phyloP scores from a whole-genome alignment of 179 eudicot genomes.

The Drosera spatulata region DNA sequence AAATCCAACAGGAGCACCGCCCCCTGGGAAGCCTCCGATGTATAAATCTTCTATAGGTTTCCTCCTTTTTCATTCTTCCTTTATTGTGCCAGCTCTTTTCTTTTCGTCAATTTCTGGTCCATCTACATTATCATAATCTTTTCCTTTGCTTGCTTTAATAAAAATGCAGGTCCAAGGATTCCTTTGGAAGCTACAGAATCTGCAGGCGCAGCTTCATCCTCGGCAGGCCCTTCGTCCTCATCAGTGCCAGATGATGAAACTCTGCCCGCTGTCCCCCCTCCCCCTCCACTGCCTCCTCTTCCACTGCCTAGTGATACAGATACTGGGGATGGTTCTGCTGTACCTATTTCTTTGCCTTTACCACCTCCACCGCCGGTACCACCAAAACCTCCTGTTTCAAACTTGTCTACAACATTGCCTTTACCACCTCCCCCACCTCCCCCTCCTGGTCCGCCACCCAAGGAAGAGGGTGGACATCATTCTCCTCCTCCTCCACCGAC shows the following conservation, averaged over 20 bases:
- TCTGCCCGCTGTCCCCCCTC: slow-evolving; percentile 48
- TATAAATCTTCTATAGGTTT: slow-evolving; percentile 87
- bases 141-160: background rate
- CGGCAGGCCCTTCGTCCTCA: slow-evolving; percentile 41
- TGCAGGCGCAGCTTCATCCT: slow-evolving; percentile 19
- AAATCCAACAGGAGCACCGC: slow-evolving; percentile 98
- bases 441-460: slow-evolving; percentile 82
- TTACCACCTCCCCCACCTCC: slow-evolving; percentile 58
- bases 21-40: slow-evolving; percentile 99
- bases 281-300: slow-evolving; percentile 87
- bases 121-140: too few relatives aligned
- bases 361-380: slow-evolving; percentile 94
- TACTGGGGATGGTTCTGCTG: slow-evolving; percentile 30
- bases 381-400: slow-evolving; percentile 43
- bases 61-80: background rate
- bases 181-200: slow-evolving; percentile 56
- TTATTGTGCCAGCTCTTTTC: background rate
- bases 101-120: slow-evolving; percentile 8
- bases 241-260: slow-evolving; percentile 39
- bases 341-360: slow-evolving; percentile 65
- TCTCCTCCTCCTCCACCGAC: slow-evolving; percentile 55
- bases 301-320: slow-evolving; percentile 48
- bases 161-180: slow-evolving; percentile 61
- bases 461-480: slow-evolving; percentile 39
- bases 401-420: slow-evolving; percentile 49